Percentiles rank a stretch among this genome's conserved stretches.
Evolutionary conservation across 495 filamentous ascomycete species (phyloP).

Genomic region (Penicillium coffeae): DNA sequence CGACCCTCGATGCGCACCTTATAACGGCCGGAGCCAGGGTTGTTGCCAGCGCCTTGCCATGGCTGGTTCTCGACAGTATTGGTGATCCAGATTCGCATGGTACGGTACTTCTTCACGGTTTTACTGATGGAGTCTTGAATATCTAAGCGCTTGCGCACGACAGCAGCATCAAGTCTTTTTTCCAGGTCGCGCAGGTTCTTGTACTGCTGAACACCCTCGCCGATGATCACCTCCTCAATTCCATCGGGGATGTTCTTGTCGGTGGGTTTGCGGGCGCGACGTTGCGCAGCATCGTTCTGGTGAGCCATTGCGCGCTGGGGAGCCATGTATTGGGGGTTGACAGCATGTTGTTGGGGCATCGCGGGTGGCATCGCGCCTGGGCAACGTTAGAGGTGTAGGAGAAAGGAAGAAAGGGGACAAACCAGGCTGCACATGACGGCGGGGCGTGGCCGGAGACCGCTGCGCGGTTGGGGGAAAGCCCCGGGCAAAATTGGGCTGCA

Average conservation of each 20-base stretch:
- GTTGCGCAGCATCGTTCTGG: conserved; percentile 55
- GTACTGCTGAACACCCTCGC: conserved; percentile 80
- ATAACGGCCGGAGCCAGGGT: conserved; percentile 59
- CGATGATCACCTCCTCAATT: conserved; percentile 72
- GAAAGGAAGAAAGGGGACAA: conserved; percentile 18
- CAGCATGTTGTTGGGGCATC: conserved; percentile 35
- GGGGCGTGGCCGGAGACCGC: conserved; percentile 46
- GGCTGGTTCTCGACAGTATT: conserved; percentile 94
- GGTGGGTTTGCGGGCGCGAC: conserved; percentile 80
- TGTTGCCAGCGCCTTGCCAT: conserved; percentile 63
- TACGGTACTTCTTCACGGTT: conserved; percentile 76
- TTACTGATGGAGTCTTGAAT: conserved; percentile 79
- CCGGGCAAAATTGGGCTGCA: conserved; percentile 44
- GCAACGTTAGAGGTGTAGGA: conserved; percentile 13
- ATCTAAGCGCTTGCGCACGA: conserved; percentile 90
- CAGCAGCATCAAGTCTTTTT: conserved; percentile 85
- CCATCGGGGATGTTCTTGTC: conserved; percentile 93
- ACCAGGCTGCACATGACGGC: conserved; percentile 41
- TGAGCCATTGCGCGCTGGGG: conserved; percentile 39
- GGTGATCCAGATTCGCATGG: conserved; percentile 88
- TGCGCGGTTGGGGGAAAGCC: conserved; percentile 40
- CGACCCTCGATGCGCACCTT: conserved; percentile 90
- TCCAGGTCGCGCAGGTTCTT: conserved; percentile 79
- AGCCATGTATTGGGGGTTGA: conserved; percentile 41
- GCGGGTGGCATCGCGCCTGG: conserved; percentile 35